A percentile compares a stretch with the other conserved stretches of the same genome.
These are phyloP conservation scores for Yamadazyma dushanensis DNA, from an alignment of 1,139 yeast genomes.

Conservation along the genomic window DNA sequence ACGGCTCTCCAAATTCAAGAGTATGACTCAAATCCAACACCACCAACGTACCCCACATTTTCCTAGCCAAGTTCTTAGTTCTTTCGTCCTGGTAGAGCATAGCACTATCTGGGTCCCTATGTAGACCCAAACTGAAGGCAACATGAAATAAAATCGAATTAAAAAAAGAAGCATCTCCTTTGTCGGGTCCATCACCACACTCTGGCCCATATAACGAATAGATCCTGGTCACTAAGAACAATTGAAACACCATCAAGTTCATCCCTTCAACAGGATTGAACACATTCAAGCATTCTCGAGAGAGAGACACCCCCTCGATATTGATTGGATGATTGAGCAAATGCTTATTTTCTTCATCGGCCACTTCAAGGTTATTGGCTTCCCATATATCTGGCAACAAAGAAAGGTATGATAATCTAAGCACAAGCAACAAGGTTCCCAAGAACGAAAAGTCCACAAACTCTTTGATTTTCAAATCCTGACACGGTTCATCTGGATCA, in stretches of 20 bases:
- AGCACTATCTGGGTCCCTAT: slow-evolving; percentile 35
- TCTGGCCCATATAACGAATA: slow-evolving; percentile 48
- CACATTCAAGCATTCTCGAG: slow-evolving; percentile 37
- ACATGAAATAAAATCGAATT: slow-evolving; percentile 41
- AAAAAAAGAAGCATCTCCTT: slow-evolving; percentile 44
- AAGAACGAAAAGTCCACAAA: slow-evolving; percentile 23
- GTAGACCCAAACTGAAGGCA: slow-evolving; percentile 45
- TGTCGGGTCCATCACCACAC: slow-evolving; percentile 49
- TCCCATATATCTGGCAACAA: slow-evolving; percentile 9
- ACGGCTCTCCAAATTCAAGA: slow-evolving; percentile 39
- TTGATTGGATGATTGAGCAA: slow-evolving; percentile 18
- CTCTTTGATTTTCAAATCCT: slow-evolving; percentile 11
- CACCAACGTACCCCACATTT: slow-evolving; percentile 23
- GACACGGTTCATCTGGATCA: slow-evolving; percentile 13
- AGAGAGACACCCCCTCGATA: slow-evolving; percentile 33
- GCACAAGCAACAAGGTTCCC: slow-evolving; percentile 23
- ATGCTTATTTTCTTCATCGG: neutral
- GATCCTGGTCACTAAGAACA: slow-evolving; percentile 37
- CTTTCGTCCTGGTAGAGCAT: slow-evolving; percentile 16
- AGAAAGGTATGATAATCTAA: slow-evolving; percentile 25
- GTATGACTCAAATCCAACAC: slow-evolving; percentile 37
- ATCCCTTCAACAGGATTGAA: slow-evolving; percentile 24
- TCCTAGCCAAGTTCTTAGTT: slow-evolving; percentile 28
- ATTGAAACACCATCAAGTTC: slow-evolving; percentile 28
- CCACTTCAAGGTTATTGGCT: neutral